Evolutionary conservation across 1,284 basidiomycete species (phyloP).

Genomic region (Erythrobasidium hasegawianum): DNA sequence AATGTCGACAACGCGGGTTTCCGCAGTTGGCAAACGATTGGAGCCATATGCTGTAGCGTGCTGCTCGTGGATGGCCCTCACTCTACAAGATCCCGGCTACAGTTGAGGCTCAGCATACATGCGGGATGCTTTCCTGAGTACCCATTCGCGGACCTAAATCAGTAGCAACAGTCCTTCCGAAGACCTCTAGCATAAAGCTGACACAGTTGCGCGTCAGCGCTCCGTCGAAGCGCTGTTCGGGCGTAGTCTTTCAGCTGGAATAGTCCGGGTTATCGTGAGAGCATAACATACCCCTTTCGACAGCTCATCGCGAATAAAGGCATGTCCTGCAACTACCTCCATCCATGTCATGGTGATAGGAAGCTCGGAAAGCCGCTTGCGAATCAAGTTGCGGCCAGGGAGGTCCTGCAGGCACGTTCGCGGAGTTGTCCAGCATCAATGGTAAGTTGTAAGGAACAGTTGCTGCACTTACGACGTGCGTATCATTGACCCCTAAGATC

Average conservation of each 20-base stretch:
- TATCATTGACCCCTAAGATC: constrained; percentile 87
- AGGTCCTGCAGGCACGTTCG: background rate
- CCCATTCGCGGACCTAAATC: constrained; percentile 60
- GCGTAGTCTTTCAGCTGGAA: background rate
- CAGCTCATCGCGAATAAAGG: constrained; percentile 83
- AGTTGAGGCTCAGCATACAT: constrained; percentile 34
- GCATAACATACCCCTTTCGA: constrained; percentile 56
- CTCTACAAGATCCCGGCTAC: too few relatives aligned
- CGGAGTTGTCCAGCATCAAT: background rate
- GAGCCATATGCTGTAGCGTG: too few relatives aligned
- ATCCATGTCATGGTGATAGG: constrained; percentile 30
- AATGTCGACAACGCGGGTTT: too few relatives aligned
- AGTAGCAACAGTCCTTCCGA: constrained; percentile 74
- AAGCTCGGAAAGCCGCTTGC: constrained; percentile 13
- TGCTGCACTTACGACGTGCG: constrained; percentile 39
- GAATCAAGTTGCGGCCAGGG: constrained; percentile 19
- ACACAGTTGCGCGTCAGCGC: constrained; percentile 73
- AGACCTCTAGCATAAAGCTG: constrained; percentile 85
- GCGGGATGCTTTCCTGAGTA: constrained; percentile 2
- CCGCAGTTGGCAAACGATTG: too few relatives aligned
- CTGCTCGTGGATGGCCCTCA: too few relatives aligned
- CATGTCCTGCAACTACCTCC: constrained; percentile 86
- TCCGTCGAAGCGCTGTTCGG: constrained; percentile 69
- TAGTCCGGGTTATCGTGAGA: background rate
- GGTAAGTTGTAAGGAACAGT: background rate